Evolutionary conservation across 352 stramenopile species (phyloP).

Genomic region (Phytophthora sp.): DNA sequence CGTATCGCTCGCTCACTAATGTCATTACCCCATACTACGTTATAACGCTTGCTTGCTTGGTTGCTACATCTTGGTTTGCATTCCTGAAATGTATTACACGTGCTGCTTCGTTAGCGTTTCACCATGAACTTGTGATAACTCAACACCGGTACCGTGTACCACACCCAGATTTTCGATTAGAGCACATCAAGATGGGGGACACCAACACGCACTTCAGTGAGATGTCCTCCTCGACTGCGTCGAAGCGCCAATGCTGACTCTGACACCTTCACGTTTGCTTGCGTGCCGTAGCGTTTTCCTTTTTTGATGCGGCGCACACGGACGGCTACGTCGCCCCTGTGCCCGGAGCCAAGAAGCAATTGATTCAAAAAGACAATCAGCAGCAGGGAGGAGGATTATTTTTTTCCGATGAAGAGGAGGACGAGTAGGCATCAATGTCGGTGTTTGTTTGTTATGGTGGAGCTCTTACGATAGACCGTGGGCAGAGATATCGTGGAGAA

Average conservation of each 20-base stretch:
- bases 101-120: no score
- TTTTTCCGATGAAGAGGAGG: slow-evolving; percentile 38
- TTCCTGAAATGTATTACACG: no score
- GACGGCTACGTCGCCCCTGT: slow-evolving; percentile 28
- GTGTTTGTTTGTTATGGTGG: background rate
- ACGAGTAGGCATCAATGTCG: slow-evolving; percentile 16
- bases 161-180: slow-evolving; percentile 1
- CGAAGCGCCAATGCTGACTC: no score
- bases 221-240: background rate
- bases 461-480: no score
- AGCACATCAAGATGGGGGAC: slow-evolving; percentile 10
- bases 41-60: no score
- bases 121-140: no score
- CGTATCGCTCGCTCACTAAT: background rate
- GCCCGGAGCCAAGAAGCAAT: slow-evolving; percentile 1
- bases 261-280: background rate
- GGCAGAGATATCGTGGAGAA: slow-evolving; percentile 25
- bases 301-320: slow-evolving; percentile 45
- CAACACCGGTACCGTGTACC: slow-evolving; percentile 16
- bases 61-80: no score
- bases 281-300: slow-evolving; percentile 38
- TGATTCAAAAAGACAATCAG: background rate
- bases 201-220: slow-evolving; percentile 17
- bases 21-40: no score
- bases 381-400: slow-evolving; percentile 9